These are phyloP conservation scores for Dendrobium catenatum DNA, from an alignment of 106 monocot genomes.

Conservation along the genomic window DNA sequence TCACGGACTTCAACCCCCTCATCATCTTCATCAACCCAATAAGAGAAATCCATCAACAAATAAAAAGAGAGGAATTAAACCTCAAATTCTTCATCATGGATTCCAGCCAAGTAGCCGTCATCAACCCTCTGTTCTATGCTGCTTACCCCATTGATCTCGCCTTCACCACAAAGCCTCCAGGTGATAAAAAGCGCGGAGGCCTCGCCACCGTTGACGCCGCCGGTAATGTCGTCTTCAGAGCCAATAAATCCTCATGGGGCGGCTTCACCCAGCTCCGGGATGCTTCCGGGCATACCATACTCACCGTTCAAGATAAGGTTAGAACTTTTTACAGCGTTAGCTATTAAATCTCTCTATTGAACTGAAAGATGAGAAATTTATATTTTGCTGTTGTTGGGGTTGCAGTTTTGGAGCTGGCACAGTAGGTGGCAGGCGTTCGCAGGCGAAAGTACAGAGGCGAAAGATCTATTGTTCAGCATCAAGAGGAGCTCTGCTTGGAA, in stretches of 20 bases:
- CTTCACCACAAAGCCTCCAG: background rate
- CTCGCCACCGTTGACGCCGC: background rate
- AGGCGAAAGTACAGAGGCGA: background rate
- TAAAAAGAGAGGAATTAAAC: too few relatives aligned
- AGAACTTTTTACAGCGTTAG: too few relatives aligned
- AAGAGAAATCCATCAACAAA: too few relatives aligned
- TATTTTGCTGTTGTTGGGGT: too few relatives aligned
- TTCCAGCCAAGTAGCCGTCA: background rate
- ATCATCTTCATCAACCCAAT: too few relatives aligned
- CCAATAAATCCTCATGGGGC: background rate
- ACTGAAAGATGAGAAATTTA: too few relatives aligned
- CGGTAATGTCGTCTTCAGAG: background rate
- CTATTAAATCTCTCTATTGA: too few relatives aligned
- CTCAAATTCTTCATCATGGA: background rate
- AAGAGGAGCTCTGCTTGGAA: background rate
- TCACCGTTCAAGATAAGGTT: background rate
- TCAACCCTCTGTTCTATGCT: background rate
- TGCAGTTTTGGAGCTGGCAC: background rate
- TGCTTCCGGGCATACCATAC: background rate
- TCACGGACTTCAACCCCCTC: too few relatives aligned
- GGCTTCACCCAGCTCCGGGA: background rate
- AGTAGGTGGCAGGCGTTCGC: conserved; percentile 1
- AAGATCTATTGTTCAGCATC: background rate
- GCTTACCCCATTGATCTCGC: background rate
- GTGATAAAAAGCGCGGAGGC: background rate